These are phyloP conservation scores for Parsonsia alboflavescens DNA, from an alignment of 257 asterid species.

Conservation along the genomic window DNA sequence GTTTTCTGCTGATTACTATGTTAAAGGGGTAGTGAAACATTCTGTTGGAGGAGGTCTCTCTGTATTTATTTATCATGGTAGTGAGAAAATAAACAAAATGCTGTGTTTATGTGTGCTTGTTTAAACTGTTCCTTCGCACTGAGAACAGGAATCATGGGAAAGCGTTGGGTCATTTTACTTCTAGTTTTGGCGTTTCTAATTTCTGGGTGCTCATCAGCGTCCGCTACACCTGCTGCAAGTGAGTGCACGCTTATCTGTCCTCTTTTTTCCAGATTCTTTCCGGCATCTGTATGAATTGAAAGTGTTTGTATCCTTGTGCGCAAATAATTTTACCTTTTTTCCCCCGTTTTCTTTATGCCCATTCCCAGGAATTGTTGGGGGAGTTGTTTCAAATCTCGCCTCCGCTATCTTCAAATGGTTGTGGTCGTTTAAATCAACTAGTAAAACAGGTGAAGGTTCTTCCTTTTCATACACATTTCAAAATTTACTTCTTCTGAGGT, in stretches of 20 bases:
- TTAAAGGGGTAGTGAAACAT: conserved; percentile 14
- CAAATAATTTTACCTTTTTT: no score
- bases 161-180: conserved; percentile 28
- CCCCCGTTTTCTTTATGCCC: not conserved
- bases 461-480: conserved; percentile 17
- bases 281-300: not conserved
- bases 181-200: conserved; percentile 36
- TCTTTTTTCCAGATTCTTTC: not conserved
- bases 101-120: conserved; percentile 8
- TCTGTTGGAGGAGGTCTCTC: conserved; percentile 18
- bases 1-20: conserved; percentile 26
- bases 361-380: conserved; percentile 66
- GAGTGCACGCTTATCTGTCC: conserved; percentile 24
- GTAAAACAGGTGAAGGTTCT: conserved; percentile 51
- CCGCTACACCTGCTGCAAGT: conserved; percentile 87
- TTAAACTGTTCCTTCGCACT: conserved; percentile 10
- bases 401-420: conserved; percentile 76
- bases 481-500: conserved; percentile 6
- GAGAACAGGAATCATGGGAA: conserved; percentile 41
- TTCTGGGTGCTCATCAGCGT: conserved; percentile 53
- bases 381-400: conserved; percentile 72
- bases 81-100: not conserved
- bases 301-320: no score
- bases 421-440: conserved; percentile 74
- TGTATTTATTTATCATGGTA: not conserved